These are phyloP conservation scores for Spongospora subterranea DNA, from an alignment of 208 protist genomes.

Conservation along the genomic window DNA sequence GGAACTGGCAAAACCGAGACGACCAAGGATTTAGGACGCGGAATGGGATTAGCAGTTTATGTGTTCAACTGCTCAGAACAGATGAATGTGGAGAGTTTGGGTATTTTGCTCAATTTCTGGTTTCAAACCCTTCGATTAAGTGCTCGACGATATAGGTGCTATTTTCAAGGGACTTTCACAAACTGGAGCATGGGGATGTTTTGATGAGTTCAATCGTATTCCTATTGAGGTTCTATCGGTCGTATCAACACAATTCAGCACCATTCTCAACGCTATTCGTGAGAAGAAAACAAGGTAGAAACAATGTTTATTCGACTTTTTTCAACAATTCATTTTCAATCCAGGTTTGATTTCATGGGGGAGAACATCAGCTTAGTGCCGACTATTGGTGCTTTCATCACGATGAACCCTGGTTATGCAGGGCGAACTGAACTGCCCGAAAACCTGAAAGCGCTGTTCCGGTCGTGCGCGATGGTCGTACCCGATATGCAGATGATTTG, in stretches of 20 bases:
- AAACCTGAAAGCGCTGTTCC: slow-evolving; percentile 75
- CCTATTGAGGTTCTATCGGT: slow-evolving; percentile 88
- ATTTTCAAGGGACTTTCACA: slow-evolving; percentile 86
- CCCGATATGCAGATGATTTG: slow-evolving; percentile 97
- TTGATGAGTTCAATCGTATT: slow-evolving; percentile 98
- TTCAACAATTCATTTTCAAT: not conserved
- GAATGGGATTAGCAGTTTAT: slow-evolving; percentile 74
- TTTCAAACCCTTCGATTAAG: slow-evolving; percentile 51
- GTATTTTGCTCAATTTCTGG: not conserved
- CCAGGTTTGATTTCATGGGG: slow-evolving; percentile 85
- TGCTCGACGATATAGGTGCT: slow-evolving; percentile 27
- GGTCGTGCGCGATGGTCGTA: slow-evolving; percentile 92
- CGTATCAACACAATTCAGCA: slow-evolving; percentile 95
- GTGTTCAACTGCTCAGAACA: slow-evolving; percentile 93
- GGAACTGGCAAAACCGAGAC: slow-evolving; percentile 97
- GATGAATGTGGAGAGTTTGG: slow-evolving; percentile 96
- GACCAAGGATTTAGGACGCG: slow-evolving; percentile 74
- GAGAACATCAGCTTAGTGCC: slow-evolving; percentile 88
- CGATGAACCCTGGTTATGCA: slow-evolving; percentile 99
- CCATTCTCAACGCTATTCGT: slow-evolving; percentile 95
- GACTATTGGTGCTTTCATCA: slow-evolving; percentile 88
- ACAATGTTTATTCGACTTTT: not conserved
- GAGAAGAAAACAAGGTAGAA: slow-evolving; percentile 81
- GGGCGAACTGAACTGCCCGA: slow-evolving; percentile 83
- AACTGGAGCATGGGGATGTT: slow-evolving; percentile 96